These are phyloP conservation scores for Penium margaritaceum DNA, from an alignment of 139 green algal species.

Conservation along the genomic window DNA sequence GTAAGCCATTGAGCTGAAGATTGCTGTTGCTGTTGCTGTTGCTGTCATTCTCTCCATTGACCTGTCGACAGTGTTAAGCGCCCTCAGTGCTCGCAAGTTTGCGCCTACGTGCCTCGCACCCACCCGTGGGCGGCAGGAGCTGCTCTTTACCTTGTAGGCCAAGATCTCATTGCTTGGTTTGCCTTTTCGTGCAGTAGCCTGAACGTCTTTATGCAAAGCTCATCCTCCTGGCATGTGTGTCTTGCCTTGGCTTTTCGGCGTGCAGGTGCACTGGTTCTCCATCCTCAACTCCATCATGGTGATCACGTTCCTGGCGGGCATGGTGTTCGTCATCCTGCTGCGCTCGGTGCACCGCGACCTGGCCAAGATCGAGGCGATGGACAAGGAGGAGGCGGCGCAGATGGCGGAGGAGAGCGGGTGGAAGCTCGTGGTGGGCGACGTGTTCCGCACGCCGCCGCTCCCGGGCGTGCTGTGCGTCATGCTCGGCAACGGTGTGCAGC, in stretches of 20 bases:
- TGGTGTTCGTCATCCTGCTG: conserved; percentile 43
- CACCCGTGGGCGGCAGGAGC: background rate
- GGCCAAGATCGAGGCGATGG: conserved; percentile 80
- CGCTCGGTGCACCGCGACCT: conserved; percentile 81
- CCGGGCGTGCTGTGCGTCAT: conserved; percentile 65
- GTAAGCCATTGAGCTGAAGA: too few relatives aligned
- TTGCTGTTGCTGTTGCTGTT: too few relatives aligned
- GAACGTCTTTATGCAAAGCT: background rate
- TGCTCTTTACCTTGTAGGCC: background rate
- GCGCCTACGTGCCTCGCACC: too few relatives aligned
- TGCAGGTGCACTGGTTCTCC: conserved; percentile 89
- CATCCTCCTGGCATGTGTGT: background rate
- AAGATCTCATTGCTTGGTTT: background rate
- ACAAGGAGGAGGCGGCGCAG: conserved; percentile 65
- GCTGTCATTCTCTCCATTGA: too few relatives aligned
- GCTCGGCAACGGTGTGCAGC: conserved; percentile 76
- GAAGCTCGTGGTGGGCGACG: conserved; percentile 92
- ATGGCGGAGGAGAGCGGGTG: conserved; percentile 83
- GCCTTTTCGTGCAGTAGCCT: background rate
- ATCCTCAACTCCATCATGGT: conserved; percentile 93
- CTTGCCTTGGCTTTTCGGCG: background rate
- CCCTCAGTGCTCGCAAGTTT: too few relatives aligned
- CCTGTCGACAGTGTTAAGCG: too few relatives aligned
- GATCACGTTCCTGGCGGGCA: conserved; percentile 78
- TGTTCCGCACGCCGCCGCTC: conserved; percentile 72